Evolutionary conservation across 192 early-diverging fungal species (phyloP), one percentile per base, ranked within the genome.

Genomic region (Coemansia guatemalensis): DNA sequence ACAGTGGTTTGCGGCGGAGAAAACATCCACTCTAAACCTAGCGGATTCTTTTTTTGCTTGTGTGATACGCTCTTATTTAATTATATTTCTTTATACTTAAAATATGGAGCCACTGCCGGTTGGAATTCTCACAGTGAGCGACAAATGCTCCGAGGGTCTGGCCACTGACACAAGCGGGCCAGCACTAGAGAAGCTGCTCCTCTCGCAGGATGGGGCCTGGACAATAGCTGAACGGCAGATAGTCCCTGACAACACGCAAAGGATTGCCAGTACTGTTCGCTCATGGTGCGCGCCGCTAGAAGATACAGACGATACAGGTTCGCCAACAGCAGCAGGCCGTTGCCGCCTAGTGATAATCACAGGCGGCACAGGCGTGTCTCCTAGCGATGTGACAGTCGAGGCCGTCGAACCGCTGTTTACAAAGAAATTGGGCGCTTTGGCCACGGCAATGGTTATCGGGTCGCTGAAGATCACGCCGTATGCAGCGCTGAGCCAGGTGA

Each of bases 291-390:
- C 49, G 18, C 48, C 60, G n/a, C 2, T 30, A 12, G 23, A 26
- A 30, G 20, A 6, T 23, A 44, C 39, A 22, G 27, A 20, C 3
- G 22, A 44, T 20, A 44, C 3, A 21, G 8, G 29, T 3, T 2
- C 9, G 17, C 18, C 24, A 41, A 56, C 50, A 21, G 9, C 14
- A 39, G 75, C 60, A 71, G 64, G 2, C 56, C 75, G 0, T 52
- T 77, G 89, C 35, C 84, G 89, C 39, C 70, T 98, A n/a, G 71
- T 96, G 12, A 54, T 96, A 6, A 87, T 91, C 0, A 88, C 92
- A 5, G 96, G 96, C 4, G 96, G 96, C n/a, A 99, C 96, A 5
- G 96, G 96, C 1, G 87, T 99, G 59, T 87, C 89, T 17, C 73
- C 86, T 29, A 78, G 91, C 52, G 96, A 99, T 62, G 85, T 87